A percentile compares a stretch with the other conserved stretches of the same genome.
These are phyloP conservation scores for Clonostachys byssicola DNA, from an alignment of 2,329 filamentous ascomycete genomes.

Conservation along the genomic window DNA sequence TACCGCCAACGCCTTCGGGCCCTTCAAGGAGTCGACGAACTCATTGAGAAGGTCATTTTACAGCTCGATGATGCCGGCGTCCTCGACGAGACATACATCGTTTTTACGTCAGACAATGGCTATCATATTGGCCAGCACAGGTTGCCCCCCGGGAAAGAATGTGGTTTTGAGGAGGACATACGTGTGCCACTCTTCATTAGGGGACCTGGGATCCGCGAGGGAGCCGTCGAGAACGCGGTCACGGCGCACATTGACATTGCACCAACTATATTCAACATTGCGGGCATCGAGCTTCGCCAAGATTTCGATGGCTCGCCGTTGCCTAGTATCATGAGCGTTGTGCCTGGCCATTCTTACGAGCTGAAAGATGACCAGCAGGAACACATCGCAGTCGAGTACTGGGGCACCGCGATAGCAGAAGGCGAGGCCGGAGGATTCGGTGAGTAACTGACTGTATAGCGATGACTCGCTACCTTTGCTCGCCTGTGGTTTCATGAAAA, in stretches of 20 bases:
- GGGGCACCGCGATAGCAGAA: conserved; percentile 33
- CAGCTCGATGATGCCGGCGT: conserved; percentile 20
- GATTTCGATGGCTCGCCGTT: neutral
- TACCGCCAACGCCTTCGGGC: conserved; percentile 34
- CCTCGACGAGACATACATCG: conserved; percentile 40
- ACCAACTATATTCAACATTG: conserved; percentile 41
- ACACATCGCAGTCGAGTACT: conserved; percentile 49
- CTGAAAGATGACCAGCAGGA: conserved; percentile 19
- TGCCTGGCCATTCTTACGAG: conserved; percentile 6
- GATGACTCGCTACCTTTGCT: too few relatives aligned
- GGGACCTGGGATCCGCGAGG: conserved; percentile 37
- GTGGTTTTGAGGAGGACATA: conserved; percentile 44
- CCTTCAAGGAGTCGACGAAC: conserved; percentile 39
- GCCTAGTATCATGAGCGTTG: neutral
- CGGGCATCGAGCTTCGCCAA: conserved; percentile 15
- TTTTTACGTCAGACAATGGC: conserved; percentile 48
- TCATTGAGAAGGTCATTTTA: conserved; percentile 31
- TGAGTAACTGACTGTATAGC: conserved; percentile 4
- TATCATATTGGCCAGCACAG: conserved; percentile 51
- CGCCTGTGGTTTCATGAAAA: too few relatives aligned
- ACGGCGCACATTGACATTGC: conserved; percentile 51
- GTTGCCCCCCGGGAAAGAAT: conserved; percentile 44
- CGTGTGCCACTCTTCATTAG: conserved; percentile 43
- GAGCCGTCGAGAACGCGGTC: conserved; percentile 27
- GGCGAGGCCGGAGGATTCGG: conserved; percentile 8